phyloP scores from a whole-genome alignment of 345 rosid species.

The Populus alba region DNA sequence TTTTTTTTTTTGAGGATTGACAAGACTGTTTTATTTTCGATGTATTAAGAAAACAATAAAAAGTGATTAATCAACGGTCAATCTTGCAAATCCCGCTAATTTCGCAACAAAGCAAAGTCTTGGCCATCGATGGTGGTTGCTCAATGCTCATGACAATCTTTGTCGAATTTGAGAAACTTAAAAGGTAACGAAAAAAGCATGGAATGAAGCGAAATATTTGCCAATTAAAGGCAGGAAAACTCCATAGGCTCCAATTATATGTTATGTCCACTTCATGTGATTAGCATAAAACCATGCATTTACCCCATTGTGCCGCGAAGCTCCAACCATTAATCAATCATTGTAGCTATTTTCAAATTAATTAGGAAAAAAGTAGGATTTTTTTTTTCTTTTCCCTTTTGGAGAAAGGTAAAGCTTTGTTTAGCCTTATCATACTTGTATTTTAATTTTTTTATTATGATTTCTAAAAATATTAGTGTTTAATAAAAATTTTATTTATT shows the following conservation, averaged over 20 bases:
- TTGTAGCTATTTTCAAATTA: background rate
- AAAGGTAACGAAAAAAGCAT: background rate
- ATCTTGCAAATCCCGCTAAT: slow-evolving; percentile 17
- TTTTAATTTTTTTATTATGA: no score
- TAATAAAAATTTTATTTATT: no score
- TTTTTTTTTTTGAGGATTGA: no score
- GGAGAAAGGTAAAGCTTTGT: no score
- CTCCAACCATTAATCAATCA: background rate
- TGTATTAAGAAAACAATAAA: no score
- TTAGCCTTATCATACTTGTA: no score
- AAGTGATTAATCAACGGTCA: no score
- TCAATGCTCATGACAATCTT: background rate
- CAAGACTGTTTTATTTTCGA: no score
- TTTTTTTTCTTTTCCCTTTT: no score
- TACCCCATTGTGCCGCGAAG: slow-evolving; percentile 1
- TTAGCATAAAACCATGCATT: slow-evolving; percentile 18
- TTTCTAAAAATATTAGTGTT: no score
- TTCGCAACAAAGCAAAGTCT: slow-evolving; percentile 25
- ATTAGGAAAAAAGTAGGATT: background rate
- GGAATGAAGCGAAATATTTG: background rate
- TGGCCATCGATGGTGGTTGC: slow-evolving; percentile 10
- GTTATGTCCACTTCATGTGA: slow-evolving; percentile 36
- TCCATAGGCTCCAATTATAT: slow-evolving; percentile 25
- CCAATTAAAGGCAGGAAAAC: slow-evolving; percentile 4
- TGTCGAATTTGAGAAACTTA: slow-evolving; percentile 5